phyloP scores from a whole-genome alignment of 1,284 basidiomycete genomes.

The Trichosporon faecale region DNA sequence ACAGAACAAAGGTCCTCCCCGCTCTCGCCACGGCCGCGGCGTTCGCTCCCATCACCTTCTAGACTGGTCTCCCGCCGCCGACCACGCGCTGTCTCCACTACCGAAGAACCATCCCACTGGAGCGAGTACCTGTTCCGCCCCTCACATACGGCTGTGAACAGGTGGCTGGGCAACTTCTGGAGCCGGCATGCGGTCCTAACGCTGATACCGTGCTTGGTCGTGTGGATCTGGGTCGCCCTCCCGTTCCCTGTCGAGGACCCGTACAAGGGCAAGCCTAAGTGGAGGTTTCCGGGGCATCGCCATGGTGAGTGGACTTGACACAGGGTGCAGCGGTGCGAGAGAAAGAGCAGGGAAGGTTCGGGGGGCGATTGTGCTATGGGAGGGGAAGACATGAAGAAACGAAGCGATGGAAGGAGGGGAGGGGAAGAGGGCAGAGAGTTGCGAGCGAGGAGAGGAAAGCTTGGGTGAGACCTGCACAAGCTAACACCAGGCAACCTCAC shows the following conservation, averaged over 20 bases:
- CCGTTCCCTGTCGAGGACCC: slow-evolving; percentile 58
- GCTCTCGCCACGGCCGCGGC: slow-evolving; percentile 2
- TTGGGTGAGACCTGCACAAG: not conserved
- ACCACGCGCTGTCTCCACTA: slow-evolving; percentile 28
- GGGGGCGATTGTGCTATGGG: not conserved
- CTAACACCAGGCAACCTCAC: not conserved
- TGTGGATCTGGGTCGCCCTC: slow-evolving; percentile 58
- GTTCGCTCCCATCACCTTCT: not conserved
- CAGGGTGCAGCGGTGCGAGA: too few species aligned
- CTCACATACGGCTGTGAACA: slow-evolving; percentile 51
- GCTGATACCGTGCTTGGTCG: slow-evolving; percentile 54
- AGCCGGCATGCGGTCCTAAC: slow-evolving; percentile 56
- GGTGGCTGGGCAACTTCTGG: slow-evolving; percentile 56
- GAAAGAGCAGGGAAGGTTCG: too few species aligned
- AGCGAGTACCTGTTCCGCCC: slow-evolving; percentile 47
- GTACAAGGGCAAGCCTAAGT: slow-evolving; percentile 42
- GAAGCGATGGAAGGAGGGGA: not conserved
- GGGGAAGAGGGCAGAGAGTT: not conserved
- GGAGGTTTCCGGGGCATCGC: not conserved
- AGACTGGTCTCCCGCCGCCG: not conserved
- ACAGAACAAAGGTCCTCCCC: not conserved
- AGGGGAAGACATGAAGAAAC: not conserved
- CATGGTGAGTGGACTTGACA: not conserved
- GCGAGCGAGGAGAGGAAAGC: not conserved
- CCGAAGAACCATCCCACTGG: slow-evolving; percentile 31